These are phyloP conservation scores for Boletus barrowsii DNA, from an alignment of 768 basidiomycete species.

Conservation along the genomic window DNA sequence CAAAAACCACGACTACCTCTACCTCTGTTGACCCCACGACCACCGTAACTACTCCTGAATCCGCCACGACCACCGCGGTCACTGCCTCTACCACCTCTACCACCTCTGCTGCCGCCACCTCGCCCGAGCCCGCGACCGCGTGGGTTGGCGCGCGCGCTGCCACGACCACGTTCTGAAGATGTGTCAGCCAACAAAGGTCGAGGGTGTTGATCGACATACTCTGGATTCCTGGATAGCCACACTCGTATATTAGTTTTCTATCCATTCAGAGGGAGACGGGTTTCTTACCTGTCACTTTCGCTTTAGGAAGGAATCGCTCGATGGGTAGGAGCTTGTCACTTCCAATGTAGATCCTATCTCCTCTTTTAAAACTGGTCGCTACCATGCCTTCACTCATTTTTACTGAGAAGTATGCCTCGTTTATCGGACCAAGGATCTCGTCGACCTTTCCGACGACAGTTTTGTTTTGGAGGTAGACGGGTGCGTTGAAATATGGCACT, in stretches of 20 bases:
- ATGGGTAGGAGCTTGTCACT: constrained; percentile 97
- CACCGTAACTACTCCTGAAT: constrained; percentile 45
- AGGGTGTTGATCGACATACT: constrained; percentile 8
- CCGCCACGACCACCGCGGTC: constrained; percentile 45
- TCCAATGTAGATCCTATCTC: constrained; percentile 96
- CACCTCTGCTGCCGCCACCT: constrained; percentile 38
- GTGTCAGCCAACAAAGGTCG: constrained; percentile 30
- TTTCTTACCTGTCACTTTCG: constrained; percentile 74
- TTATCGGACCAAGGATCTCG: constrained; percentile 99
- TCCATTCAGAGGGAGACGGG: constrained; percentile 19
- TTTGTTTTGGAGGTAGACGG: constrained; percentile 96
- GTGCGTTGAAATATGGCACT: constrained; percentile 99
- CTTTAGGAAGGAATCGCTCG: constrained; percentile 95
- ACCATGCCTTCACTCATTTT: constrained; percentile 98
- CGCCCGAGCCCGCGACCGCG: constrained; percentile 35
- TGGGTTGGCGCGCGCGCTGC: constrained; percentile 24
- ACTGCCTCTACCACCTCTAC: constrained; percentile 37
- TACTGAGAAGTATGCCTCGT: constrained; percentile 96
- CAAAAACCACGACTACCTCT: constrained; percentile 53
- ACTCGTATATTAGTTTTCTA: neutral
- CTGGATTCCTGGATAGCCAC: constrained; percentile 27
- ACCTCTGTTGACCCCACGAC: constrained; percentile 32
- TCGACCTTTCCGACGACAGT: constrained; percentile 95
- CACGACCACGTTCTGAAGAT: constrained; percentile 45
- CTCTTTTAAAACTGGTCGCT: constrained; percentile 92